A percentile compares a stretch with the other conserved stretches of the same genome.
phyloP scores from a whole-genome alignment of 2,329 filamentous ascomycete genomes.

The Botrytis elliptica region DNA sequence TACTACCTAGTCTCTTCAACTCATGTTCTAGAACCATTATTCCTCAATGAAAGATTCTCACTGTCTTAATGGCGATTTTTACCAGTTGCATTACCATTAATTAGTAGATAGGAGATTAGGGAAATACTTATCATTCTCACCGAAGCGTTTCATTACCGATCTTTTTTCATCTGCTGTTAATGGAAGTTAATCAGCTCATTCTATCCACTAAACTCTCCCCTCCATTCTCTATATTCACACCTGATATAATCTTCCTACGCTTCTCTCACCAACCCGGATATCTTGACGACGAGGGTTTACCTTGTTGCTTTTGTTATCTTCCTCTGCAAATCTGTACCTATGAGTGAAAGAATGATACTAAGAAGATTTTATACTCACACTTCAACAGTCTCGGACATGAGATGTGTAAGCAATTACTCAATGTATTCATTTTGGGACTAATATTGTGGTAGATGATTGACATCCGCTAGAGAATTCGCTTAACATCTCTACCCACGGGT shows the following conservation, averaged over 20 bases:
- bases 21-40: neutral
- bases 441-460: neutral
- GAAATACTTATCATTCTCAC: no score
- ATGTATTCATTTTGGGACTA: neutral
- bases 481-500: no score
- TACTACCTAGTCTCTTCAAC: neutral
- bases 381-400: no score
- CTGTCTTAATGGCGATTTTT: neutral
- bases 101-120: no score
- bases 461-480: neutral
- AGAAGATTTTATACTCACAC: neutral
- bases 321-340: neutral
- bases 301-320: rapidly evolving
- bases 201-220: neutral
- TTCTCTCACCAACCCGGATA: neutral
- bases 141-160: neutral
- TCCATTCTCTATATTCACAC: neutral
- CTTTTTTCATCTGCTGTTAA: rapidly evolving
- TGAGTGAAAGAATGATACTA: neutral
- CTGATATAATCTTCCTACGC: neutral
- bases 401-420: neutral
- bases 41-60: neutral
- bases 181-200: rapidly evolving
- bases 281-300: neutral
- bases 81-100: neutral